Base-by-base conservation (phyloP, 2,329 filamentous ascomycete species). In the Leptographium procerum region DNA sequence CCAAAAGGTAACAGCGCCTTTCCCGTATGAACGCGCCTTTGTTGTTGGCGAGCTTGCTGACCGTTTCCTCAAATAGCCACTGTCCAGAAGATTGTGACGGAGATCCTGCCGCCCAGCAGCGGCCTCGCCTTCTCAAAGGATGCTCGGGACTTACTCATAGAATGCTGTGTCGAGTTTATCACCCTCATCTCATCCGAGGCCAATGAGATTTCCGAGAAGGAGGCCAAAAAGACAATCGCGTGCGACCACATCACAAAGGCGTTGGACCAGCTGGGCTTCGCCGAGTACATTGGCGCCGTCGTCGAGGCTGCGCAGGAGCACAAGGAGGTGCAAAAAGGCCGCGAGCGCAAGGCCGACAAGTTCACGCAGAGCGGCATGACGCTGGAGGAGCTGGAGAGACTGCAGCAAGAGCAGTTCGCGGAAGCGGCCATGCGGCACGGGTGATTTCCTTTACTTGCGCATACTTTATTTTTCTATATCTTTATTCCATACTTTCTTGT, bases 81-180 rank as follows among this genome's bases (percentile, higher is more conserved):
- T 7, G 84, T 87, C n/a, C 83, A 86, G 67, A 87, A 87, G 74
- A 99, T 99, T 64, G 92, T 99, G 65, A 87, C 87, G 60, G 94
- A 99, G 72, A 96, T 99, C 67, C 81, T 99, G 1, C 85, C 90
- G 1, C 76, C 87, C 0, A 83, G 87, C 54, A 74, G 72, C 16
- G 89, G 90, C 55, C 82, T 95, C 62, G 86, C 88, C 1, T 97
- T 97, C 70, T 89, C 91, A 50, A 96, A 96, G 71, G 94, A 99
- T 67, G 91, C 92, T 14, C 87, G 94, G 61, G 94, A 99, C 69
- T 80, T 97, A 3, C 80, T 99, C 56, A 99, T 99, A 67, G 94
- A 97, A 76, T 97, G 94, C 76, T 99, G 94, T 69, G 92, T 99
- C 68, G 94, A 99, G 72, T 99, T 99, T 72, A 96, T 99, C 72